A percentile compares a stretch with the other conserved stretches of the same genome.
Evolutionary conservation across 208 protist species (phyloP).

Genomic region (Acanthamoeba lenticulata): DNA sequence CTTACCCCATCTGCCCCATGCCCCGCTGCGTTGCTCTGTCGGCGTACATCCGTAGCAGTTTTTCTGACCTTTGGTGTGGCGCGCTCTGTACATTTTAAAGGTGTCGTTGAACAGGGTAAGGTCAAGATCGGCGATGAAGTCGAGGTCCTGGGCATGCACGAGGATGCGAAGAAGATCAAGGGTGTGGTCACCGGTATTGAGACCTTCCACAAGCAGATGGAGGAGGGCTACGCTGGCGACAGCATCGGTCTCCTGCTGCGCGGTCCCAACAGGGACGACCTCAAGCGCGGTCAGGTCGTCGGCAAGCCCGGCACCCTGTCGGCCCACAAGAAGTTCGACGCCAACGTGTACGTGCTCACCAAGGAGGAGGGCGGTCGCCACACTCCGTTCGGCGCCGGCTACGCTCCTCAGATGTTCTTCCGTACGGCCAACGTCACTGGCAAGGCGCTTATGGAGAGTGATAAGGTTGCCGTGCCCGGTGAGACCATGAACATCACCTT

Average conservation of each 20-base stretch:
- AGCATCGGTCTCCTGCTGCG: constrained; percentile 96
- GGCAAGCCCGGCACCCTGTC: constrained; percentile 93
- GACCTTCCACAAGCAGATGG: constrained; percentile 97
- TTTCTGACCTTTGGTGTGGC: not conserved
- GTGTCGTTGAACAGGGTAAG: constrained; percentile 91
- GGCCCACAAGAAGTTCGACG: constrained; percentile 94
- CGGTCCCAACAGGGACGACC: constrained; percentile 95
- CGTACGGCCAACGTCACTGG: constrained; percentile 98
- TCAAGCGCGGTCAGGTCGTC: constrained; percentile 94
- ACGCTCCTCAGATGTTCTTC: constrained; percentile 98
- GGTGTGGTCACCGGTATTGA: constrained; percentile 95
- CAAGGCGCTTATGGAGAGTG: constrained; percentile 92
- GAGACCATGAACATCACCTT: constrained; percentile 96
- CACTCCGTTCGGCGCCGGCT: constrained; percentile 97
- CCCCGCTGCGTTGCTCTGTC: not conserved
- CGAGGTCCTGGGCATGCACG: constrained; percentile 95
- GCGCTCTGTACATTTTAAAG: not conserved
- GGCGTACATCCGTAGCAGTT: too few species aligned
- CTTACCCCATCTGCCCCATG: not conserved
- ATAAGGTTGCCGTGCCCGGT: constrained; percentile 97
- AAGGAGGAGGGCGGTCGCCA: constrained; percentile 99
- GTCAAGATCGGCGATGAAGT: constrained; percentile 96
- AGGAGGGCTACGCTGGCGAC: constrained; percentile 96
- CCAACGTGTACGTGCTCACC: constrained; percentile 97
- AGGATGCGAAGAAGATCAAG: constrained; percentile 78